Evolutionary conservation across 805 yeast genomes (phyloP), one percentile per base, ranked within the genome.

Genomic region (Priceomyces haplophilus): DNA sequence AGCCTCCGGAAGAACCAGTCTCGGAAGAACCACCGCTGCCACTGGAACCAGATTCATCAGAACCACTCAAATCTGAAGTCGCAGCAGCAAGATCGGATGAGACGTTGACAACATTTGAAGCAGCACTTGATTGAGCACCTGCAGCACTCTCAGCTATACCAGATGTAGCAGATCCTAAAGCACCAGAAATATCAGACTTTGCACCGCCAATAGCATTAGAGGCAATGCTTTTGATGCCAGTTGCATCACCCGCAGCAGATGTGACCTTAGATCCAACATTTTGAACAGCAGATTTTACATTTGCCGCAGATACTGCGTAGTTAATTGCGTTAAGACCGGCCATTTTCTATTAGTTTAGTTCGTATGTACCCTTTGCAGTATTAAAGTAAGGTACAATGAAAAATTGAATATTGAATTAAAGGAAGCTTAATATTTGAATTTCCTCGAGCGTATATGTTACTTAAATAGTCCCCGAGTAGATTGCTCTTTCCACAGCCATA

Each of bases 251-350:
- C 6, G 23, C 35, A 32, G 39, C 39, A 7, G 39, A 36, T 11
- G 39, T 23, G 30, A 37, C 47, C 33, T 7, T 41, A 43, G 19
- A 13, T 19, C 18, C 34, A n/a, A 24, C 11, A 16, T 25, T 34
- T 11, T 11, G 34, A 13, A 18, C 34, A 17, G 8, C 17, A 29
- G 40, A 17, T n/a, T 17, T 39, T 13, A 40, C 32, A 24, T 47
- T 39, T n/a, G 42, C 44, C 7, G 37, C 47, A 31, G 45, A 41
- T 25, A 34, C 43, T 12, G 40, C 44, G 37, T 3, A 34, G n/a
- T 41, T 18, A 21, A 36, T 29, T 36, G 44, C 44, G 29, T 41
- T 41, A 23, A 41, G 11, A 34, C 44, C 44, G 5, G 35, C 15
- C 40, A 36, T 41, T 15, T 11, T 29, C 20, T 29, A n/a, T 12